Conservation (phyloP, 2,329 filamentous ascomycete genomes). For the Fusarium pseudograminearum region DNA sequence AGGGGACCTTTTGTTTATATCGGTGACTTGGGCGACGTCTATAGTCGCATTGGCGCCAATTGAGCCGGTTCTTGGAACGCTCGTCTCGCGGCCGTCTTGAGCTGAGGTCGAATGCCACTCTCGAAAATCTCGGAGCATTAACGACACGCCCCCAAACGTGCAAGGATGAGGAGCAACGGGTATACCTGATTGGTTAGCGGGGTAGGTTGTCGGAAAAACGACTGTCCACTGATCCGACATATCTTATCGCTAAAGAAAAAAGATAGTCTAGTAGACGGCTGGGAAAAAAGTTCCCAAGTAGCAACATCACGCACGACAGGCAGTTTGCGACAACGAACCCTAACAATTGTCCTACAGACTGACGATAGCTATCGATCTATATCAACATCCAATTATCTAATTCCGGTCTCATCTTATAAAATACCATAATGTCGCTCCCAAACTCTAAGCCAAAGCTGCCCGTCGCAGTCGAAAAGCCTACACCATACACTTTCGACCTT, state of each 20-base stretch:
- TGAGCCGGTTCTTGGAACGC: constrained; percentile 45
- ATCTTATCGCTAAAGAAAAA: constrained; percentile 48
- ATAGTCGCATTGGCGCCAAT: constrained; percentile 49
- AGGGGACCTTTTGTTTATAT: constrained; percentile 17
- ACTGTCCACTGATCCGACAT: constrained; percentile 45
- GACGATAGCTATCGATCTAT: not conserved
- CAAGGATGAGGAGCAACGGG: constrained; percentile 9
- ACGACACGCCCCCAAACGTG: constrained; percentile 41
- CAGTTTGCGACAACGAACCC: constrained; percentile 14
- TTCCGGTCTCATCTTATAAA: constrained; percentile 1
- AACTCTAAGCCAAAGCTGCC: constrained; percentile 64
- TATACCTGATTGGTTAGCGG: constrained; percentile 36
- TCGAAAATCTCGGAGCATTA: constrained; percentile 49
- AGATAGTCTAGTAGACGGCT: constrained; percentile 1
- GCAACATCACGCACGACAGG: constrained; percentile 23
- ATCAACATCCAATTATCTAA: not conserved
- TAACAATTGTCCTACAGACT: not conserved
- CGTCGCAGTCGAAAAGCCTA: constrained; percentile 81
- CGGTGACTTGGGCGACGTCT: constrained; percentile 12
- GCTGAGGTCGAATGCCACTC: constrained; percentile 43
- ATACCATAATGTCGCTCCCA: constrained; percentile 52
- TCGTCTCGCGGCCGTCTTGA: constrained; percentile 42
- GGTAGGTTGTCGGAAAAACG: constrained; percentile 41
- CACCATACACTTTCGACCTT: constrained; percentile 94
- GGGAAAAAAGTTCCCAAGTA: constrained; percentile 44